Conservation (phyloP, 2,329 filamentous ascomycete genomes). For the Cercospora sp. region DNA sequence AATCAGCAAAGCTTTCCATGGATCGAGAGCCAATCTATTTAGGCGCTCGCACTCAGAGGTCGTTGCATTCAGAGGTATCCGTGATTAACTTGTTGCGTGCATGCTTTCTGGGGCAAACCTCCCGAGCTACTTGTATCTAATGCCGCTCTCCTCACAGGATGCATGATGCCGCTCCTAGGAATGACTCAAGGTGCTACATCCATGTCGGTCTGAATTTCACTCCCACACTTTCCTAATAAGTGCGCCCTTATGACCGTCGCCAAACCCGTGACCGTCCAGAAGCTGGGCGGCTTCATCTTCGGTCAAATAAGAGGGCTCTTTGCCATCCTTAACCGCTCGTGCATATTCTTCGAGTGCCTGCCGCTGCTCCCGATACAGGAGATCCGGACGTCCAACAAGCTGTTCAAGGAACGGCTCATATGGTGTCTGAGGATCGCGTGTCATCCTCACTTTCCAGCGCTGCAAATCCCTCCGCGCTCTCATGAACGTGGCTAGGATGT, state of each 20-base stretch:
- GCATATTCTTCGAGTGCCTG: constrained; percentile 33
- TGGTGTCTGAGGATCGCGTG: neutral
- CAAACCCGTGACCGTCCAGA: constrained; percentile 5
- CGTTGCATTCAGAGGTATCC: too few species aligned
- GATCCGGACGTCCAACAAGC: constrained; percentile 36
- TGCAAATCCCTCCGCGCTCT: neutral
- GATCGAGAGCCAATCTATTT: too few species aligned
- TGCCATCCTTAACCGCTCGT: neutral
- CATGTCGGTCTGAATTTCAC: neutral
- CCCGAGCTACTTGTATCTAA: neutral
- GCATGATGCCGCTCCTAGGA: neutral
- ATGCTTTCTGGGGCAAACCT: neutral
- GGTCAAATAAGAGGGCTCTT: neutral
- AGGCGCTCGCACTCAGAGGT: too few species aligned
- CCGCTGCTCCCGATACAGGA: constrained; percentile 30
- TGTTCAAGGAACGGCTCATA: constrained; percentile 24
- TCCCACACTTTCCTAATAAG: neutral
- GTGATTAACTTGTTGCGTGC: neutral
- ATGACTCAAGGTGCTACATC: neutral
- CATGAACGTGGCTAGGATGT: constrained; percentile 50
- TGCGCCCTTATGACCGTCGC: neutral
- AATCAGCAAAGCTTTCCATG: too few species aligned
- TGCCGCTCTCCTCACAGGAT: neutral
- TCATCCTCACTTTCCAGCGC: neutral
- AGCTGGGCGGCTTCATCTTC: neutral